These are phyloP conservation scores for Fusarium aywerte DNA, from an alignment of 2,329 filamentous ascomycete species.

Conservation along the genomic window DNA sequence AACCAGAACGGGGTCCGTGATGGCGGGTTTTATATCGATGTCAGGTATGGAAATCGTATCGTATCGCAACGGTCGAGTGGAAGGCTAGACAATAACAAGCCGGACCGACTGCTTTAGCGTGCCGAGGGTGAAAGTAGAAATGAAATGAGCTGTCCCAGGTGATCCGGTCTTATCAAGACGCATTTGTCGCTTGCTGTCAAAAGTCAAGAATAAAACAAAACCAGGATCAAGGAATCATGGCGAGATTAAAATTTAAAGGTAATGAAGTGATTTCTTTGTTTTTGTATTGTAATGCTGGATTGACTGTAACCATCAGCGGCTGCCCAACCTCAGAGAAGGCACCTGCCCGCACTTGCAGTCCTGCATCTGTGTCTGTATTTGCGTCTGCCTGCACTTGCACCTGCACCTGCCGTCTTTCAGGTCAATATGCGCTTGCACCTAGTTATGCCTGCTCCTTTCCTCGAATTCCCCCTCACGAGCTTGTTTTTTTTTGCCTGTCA, in stretches of 20 bases:
- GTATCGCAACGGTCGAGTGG: constrained; percentile 26
- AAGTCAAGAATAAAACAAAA: background rate
- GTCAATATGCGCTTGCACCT: background rate
- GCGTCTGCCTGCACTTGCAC: background rate
- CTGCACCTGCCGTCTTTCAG: background rate
- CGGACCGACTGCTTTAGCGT: constrained; percentile 38
- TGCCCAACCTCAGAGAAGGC: constrained; percentile 14
- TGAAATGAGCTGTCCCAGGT: constrained; percentile 11
- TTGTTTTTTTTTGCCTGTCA: constrained; percentile 28
- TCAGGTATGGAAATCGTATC: constrained; percentile 5
- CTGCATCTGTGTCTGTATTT: too few species aligned
- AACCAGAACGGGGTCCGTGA: constrained; percentile 14
- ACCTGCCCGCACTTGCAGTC: constrained; percentile 17
- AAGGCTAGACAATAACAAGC: constrained; percentile 23
- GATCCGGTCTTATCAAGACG: background rate
- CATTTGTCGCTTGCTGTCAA: background rate
- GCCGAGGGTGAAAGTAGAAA: constrained; percentile 13
- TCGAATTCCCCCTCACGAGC: constrained; percentile 1
- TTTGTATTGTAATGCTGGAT: constrained; percentile 1
- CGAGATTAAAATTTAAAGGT: constrained; percentile 22
- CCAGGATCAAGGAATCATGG: constrained; percentile 7
- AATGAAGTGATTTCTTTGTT: constrained; percentile 18
- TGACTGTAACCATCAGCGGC: constrained; percentile 18
- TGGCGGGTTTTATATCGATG: constrained; percentile 20
- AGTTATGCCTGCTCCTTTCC: background rate